Evolutionary conservation across 345 rosid species (phyloP).

Genomic region (Kandelia obovata): DNA sequence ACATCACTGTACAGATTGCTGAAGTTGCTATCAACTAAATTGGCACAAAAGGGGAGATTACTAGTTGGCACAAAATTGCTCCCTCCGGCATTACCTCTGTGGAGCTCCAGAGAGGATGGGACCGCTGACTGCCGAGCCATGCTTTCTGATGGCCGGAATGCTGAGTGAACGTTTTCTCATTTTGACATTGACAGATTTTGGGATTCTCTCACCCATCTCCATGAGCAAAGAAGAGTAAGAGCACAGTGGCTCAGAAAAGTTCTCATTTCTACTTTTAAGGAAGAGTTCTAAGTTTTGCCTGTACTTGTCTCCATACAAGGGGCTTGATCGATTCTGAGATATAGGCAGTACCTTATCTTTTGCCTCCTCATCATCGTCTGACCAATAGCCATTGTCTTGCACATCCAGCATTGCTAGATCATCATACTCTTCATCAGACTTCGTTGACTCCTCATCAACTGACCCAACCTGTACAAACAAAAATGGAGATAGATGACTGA

Average conservation of each 20-base stretch:
- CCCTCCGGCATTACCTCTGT: slow-evolving; percentile 26
- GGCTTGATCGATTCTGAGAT: slow-evolving; percentile 7
- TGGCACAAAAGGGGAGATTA: neutral
- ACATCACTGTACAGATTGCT: neutral
- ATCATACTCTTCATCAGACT: slow-evolving; percentile 93
- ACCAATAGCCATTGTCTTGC: slow-evolving; percentile 53
- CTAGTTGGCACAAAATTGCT: slow-evolving; percentile 9
- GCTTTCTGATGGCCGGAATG: slow-evolving; percentile 64
- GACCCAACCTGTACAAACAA: slow-evolving; percentile 67
- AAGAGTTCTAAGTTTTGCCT: slow-evolving; percentile 54
- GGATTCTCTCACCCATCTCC: slow-evolving; percentile 40
- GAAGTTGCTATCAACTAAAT: neutral
- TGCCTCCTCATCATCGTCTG: slow-evolving; percentile 53
- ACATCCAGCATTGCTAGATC: slow-evolving; percentile 90
- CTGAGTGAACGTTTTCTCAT: slow-evolving; percentile 74
- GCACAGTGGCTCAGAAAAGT: slow-evolving; percentile 44
- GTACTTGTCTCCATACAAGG: slow-evolving; percentile 45
- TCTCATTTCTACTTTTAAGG: slow-evolving; percentile 48
- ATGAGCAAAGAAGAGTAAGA: slow-evolving; percentile 35
- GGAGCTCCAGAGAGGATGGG: slow-evolving; percentile 62
- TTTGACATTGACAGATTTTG: slow-evolving; percentile 36
- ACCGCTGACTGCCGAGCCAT: slow-evolving; percentile 39
- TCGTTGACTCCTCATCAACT: slow-evolving; percentile 92
- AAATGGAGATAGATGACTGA: neutral
- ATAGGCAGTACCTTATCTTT: slow-evolving; percentile 26